Percentiles rank a stretch among this genome's conserved stretches.
Conservation (phyloP, 306 rosid species). For the Quercus rubra region DNA sequence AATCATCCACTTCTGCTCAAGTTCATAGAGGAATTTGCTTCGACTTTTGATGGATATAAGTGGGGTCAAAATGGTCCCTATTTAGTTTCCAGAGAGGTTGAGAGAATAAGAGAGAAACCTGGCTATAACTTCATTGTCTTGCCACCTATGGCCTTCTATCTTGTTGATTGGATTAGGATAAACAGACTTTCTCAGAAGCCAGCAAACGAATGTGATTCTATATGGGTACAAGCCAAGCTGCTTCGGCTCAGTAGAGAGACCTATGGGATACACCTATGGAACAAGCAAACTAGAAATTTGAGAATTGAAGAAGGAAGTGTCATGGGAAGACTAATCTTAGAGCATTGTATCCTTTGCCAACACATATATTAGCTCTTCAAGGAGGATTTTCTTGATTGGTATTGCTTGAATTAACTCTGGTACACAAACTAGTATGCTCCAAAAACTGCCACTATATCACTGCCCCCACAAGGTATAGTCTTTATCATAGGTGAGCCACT, state of each 20-base stretch:
- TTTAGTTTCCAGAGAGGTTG: conserved; percentile 70
- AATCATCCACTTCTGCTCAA: conserved; percentile 69
- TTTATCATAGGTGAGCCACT: conserved; percentile 68
- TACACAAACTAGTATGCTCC: too few relatives aligned
- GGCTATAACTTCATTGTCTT: conserved; percentile 42
- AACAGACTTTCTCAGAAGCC: conserved; percentile 48
- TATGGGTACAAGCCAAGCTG: conserved; percentile 55
- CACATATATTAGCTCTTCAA: conserved; percentile 17
- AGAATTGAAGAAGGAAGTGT: conserved; percentile 63
- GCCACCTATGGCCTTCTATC: conserved; percentile 64
- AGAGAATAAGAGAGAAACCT: conserved; percentile 24
- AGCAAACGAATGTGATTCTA: conserved; percentile 18
- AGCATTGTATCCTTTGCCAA: conserved; percentile 51
- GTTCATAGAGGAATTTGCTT: conserved; percentile 65
- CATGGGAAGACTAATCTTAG: conserved; percentile 46
- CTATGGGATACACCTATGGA: conserved; percentile 75
- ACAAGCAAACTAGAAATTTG: conserved; percentile 55
- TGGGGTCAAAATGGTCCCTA: conserved; percentile 93
- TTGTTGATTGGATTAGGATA: conserved; percentile 54
- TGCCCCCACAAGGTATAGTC: conserved; percentile 63
- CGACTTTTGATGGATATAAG: conserved; percentile 65
- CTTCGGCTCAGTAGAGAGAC: conserved; percentile 42
- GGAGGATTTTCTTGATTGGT: not conserved
- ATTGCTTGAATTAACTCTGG: too few relatives aligned
- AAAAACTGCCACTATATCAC: too few relatives aligned